Conservation (phyloP, 73 alveolate genomes). For the Tetrahymena thermophila region DNA sequence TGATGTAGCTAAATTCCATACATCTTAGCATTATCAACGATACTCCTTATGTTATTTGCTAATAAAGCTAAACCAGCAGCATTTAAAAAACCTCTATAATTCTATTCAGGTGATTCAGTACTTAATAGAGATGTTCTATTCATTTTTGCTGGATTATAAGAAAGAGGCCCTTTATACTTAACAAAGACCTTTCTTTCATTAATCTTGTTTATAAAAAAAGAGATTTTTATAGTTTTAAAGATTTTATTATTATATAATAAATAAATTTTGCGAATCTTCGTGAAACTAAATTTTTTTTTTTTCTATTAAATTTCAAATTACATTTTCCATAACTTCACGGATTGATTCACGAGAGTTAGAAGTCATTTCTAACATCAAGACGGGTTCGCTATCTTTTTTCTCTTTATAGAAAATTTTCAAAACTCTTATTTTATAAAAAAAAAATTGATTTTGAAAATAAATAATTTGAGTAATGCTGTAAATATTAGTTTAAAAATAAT, state of each 20-base stretch:
- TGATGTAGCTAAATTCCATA: slow-evolving; percentile 17
- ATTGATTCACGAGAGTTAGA: background rate
- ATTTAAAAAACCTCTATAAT: slow-evolving; percentile 39
- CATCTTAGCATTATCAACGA: slow-evolving; percentile 22
- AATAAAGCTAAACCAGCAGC: slow-evolving; percentile 14
- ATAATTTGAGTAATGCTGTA: too few relatives aligned
- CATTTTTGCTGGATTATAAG: slow-evolving; percentile 24
- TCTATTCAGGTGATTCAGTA: slow-evolving; percentile 29
- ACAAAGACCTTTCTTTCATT: slow-evolving; percentile 2
- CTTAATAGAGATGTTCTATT: slow-evolving; percentile 31
- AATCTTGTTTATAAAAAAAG: background rate
- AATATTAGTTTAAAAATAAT: background rate
- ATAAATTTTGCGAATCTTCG: background rate
- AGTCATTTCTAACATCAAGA: background rate
- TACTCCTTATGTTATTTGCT: slow-evolving; percentile 34
- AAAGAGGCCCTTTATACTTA: slow-evolving; percentile 35
- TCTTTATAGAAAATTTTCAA: background rate
- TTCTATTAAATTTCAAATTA: background rate
- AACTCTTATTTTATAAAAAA: background rate
- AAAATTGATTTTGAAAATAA: background rate
- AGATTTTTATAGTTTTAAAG: background rate
- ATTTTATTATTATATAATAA: background rate
- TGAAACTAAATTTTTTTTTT: background rate
- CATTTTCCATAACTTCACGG: background rate
- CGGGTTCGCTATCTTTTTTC: background rate